Percentiles rank a stretch among this genome's conserved stretches.
These are phyloP conservation scores for Hydrangea macrophylla DNA, from an alignment of 148 eudicot genomes.

Conservation along the genomic window DNA sequence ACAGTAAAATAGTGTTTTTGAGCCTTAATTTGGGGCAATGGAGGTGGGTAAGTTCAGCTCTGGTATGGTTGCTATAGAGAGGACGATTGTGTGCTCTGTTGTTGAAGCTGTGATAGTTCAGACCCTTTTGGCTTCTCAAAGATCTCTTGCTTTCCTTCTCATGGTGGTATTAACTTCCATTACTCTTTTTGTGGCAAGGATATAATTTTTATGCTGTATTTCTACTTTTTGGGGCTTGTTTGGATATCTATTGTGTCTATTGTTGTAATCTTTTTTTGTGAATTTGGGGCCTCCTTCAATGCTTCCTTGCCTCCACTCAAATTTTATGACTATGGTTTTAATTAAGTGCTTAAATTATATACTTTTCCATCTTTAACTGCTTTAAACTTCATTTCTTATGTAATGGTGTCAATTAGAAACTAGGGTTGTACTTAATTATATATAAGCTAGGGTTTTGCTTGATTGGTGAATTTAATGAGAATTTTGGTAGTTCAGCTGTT, in stretches of 20 bases:
- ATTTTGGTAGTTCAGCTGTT: too few species aligned
- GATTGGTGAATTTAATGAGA: too few species aligned
- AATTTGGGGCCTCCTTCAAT: too few species aligned
- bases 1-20: slow-evolving; percentile 4
- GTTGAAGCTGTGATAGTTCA: slow-evolving; percentile 35
- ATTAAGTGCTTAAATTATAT: background rate
- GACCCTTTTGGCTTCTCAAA: slow-evolving; percentile 53
- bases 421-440: background rate
- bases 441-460: background rate
- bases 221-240: slow-evolving; percentile 1
- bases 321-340: background rate
- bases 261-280: too few species aligned
- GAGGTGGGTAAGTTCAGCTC: slow-evolving; percentile 39
- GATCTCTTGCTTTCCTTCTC: slow-evolving; percentile 50
- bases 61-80: slow-evolving; percentile 27
- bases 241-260: background rate
- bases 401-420: too few species aligned
- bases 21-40: slow-evolving; percentile 29
- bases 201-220: background rate
- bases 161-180: slow-evolving; percentile 33
- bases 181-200: slow-evolving; percentile 3
- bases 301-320: too few species aligned
- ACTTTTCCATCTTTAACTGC: too few species aligned
- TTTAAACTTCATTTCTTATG: too few species aligned
- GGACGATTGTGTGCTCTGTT: slow-evolving; percentile 24